These are phyloP conservation scores for Elsinoe australis DNA, from an alignment of 2,329 filamentous ascomycete species.

Conservation along the genomic window DNA sequence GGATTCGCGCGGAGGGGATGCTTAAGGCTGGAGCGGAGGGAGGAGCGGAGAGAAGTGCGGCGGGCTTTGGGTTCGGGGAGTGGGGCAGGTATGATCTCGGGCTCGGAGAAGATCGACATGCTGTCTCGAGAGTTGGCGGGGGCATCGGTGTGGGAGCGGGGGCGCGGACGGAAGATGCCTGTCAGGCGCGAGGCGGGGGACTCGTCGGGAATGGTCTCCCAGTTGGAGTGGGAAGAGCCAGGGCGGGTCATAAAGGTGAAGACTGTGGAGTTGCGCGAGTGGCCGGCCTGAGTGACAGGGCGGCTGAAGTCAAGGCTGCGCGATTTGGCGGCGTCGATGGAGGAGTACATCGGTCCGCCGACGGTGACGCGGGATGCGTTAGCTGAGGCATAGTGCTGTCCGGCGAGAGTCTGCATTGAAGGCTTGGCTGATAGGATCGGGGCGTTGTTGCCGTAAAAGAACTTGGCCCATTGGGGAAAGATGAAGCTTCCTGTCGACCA, in stretches of 20 bases:
- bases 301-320: constrained; percentile 7
- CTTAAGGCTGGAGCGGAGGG: constrained; percentile 12
- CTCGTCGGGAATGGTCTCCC: constrained; percentile 14
- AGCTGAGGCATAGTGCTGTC: neutral
- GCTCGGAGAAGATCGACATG: constrained; percentile 18
- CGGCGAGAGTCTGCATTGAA: constrained; percentile 17
- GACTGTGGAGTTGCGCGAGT: constrained; percentile 12
- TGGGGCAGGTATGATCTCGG: constrained; percentile 15
- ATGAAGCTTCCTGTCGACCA: constrained; percentile 26
- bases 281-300: neutral
- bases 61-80: constrained; percentile 25
- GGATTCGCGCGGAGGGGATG: constrained; percentile 18
- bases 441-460: constrained; percentile 29
- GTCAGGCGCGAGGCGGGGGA: constrained; percentile 28
- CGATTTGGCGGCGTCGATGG: constrained; percentile 1
- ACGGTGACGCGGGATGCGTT: constrained; percentile 8
- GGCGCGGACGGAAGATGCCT: constrained; percentile 31
- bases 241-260: constrained; percentile 19
- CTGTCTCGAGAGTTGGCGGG: constrained; percentile 17
- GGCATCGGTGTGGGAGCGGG: constrained; percentile 20
- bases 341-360: constrained; percentile 11
- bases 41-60: constrained; percentile 19
- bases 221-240: constrained; percentile 6
- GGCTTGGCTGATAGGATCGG: constrained; percentile 21
- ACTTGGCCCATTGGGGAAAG: constrained; percentile 32